These are phyloP conservation scores for Cucurbita ficifolia DNA, from an alignment of 306 rosid genomes.

Conservation along the genomic window DNA sequence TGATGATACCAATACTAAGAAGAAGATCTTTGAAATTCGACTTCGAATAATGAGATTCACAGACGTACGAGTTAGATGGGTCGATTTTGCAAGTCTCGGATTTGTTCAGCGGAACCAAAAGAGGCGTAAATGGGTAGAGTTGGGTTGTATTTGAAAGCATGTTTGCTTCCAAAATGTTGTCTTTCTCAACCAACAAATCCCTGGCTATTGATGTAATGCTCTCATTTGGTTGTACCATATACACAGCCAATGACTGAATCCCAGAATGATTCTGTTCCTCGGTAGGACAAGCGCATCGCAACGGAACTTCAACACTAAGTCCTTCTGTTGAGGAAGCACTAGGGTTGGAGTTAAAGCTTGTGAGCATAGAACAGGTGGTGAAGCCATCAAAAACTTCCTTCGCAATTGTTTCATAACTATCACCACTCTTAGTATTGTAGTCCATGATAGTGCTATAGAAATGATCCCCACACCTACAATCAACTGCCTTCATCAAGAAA, in stretches of 20 bases:
- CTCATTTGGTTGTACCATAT: background rate
- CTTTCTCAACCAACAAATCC: background rate
- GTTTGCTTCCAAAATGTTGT: background rate
- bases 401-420: background rate
- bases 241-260: background rate
- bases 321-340: background rate
- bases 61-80: too few species aligned
- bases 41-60: too few species aligned
- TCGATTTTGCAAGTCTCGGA: background rate
- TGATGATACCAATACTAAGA: too few species aligned
- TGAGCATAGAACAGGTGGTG: background rate
- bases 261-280: background rate
- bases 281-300: background rate
- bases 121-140: background rate
- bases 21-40: too few species aligned
- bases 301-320: background rate
- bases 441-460: too few species aligned
- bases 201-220: background rate
- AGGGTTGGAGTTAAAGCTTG: background rate
- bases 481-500: too few species aligned
- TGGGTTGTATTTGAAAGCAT: background rate
- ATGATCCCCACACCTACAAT: too few species aligned
- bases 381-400: background rate
- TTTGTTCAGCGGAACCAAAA: background rate
- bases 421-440: background rate